Base-by-base conservation (phyloP, 2,329 filamentous ascomycete species). In the Epichloe sylvatica region DNA sequence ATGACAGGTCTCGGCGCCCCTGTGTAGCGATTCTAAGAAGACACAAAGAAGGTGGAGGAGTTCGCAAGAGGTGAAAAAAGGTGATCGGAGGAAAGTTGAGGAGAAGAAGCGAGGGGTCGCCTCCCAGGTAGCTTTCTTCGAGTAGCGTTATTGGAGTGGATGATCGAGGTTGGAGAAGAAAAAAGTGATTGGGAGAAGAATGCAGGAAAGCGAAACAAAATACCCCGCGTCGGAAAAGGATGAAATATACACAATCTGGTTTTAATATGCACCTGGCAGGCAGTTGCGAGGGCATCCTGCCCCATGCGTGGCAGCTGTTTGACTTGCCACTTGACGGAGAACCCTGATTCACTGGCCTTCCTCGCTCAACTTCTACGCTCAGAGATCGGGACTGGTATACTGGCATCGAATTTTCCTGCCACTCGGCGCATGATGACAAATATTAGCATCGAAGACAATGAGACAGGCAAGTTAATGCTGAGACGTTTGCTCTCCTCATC, bases 241-340 rank as follows among this genome's bases (percentile, higher is more conserved):
- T 51, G 37, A 30, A 23, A 30, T 30, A 34, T 44, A n/a, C 5
- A 44, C 15, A 12, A 23, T 25, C 19, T 23, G 11, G 30, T 35
- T 19, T n/a, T 2, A 34, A 17, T 17, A 34, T 44, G 11, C 49
- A 47, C 44, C 49, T 50, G 49, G 49, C 49, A 50, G 45, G 44
- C 45, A 48, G 40, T 19, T 48, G 45, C 17, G 19, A 51, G 49
- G 35, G 8, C 40, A 47, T 48, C 49, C 40, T 51, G 45, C 49
- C 49, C 5, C 4, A 44, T 25, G 41, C 12, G 15, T 45, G 40
- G 23, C 49, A 47, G 39, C 45, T 51, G 46, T 23, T 35, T 35
- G 25, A 47, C 17, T 47, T 47, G 37, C 40, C 47, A 49, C 33
- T 38, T 21, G 11, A 47, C 23, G n/a, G 17, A 46, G 23, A 35